Evolutionary conservation across 192 early-diverging fungal species (phyloP), one percentile per base, ranked within the genome.

Genomic region (Lunasporangiospora selenospora): DNA sequence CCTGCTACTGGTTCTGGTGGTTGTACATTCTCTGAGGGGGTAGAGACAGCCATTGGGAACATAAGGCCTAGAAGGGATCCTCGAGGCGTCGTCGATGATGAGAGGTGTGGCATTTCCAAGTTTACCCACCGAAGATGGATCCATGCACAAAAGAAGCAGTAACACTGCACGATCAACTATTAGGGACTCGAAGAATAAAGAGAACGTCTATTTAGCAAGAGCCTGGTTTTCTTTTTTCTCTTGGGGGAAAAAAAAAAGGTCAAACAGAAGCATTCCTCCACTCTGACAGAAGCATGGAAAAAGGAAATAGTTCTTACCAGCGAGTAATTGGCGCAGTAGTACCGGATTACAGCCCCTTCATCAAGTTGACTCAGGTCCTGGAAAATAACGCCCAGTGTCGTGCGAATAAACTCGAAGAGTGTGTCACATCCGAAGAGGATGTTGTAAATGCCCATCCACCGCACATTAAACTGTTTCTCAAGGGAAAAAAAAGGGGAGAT

Each of bases 111-210:
- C 69, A 73, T 73, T 43, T 73, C 69, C 29, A 45, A 23, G 8
- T n/a, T 13, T 8, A 58, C 60, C 69, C 69, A 73, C 8, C 47
- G 61, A 6, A 52, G 49, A 44, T 73, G 69, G 3, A 73, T 62
- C 69, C 69, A 73, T n/a, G 46, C 45, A 27, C 60, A 73, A 58
- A 73, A 63, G 53, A 58, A 58, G 16, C 55, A 59, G 39, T 73
- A 73, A 9, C 44, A 6, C 11, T 73, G 69, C 5, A 62, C 10
- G 6, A 62, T 11, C 3, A 73, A 34, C 69, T 73, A 43, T 24
- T 18, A 11, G 2, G 9, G 11, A 11, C 19, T 21, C n/a, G n/a
- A n/a, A n/a, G n/a, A n/a, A n/a, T n/a, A n/a, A n/a, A n/a, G n/a
- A n/a, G n/a, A n/a, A n/a, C n/a, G n/a, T n/a, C n/a, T n/a, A n/a